These are phyloP conservation scores for Saprolegnia parasitica DNA, from an alignment of 352 stramenopile species.

Conservation along the genomic window DNA sequence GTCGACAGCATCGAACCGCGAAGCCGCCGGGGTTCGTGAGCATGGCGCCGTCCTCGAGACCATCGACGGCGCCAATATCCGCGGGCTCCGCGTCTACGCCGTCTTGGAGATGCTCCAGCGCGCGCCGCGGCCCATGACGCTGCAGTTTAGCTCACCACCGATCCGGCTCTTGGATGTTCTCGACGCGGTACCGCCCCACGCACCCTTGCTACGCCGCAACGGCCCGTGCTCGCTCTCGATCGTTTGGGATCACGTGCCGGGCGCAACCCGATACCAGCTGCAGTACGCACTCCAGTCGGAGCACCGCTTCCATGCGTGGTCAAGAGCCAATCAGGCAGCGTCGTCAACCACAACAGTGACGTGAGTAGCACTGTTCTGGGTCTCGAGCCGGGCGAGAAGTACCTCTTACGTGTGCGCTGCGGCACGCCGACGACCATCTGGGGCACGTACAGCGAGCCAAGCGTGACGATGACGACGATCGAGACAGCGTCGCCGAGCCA, in stretches of 20 bases:
- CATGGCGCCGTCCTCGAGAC: slow-evolving; percentile 66
- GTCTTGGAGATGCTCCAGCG: slow-evolving; percentile 78
- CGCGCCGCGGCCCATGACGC: slow-evolving; percentile 51
- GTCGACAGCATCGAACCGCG: slow-evolving; percentile 79
- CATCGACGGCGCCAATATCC: slow-evolving; percentile 67
- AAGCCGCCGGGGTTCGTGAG: slow-evolving; percentile 55
- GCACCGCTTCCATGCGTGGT: slow-evolving; percentile 60
- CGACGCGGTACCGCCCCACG: slow-evolving; percentile 48
- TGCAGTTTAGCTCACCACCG: slow-evolving; percentile 67
- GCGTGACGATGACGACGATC: slow-evolving; percentile 48
- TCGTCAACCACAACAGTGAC: slow-evolving; percentile 41
- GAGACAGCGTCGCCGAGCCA: slow-evolving; percentile 29
- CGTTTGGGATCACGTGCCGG: slow-evolving; percentile 48
- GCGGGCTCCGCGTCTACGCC: slow-evolving; percentile 52
- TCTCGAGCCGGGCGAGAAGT: slow-evolving; percentile 45
- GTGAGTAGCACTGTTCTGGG: slow-evolving; percentile 65
- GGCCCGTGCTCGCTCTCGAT: slow-evolving; percentile 57
- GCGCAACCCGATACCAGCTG: slow-evolving; percentile 45
- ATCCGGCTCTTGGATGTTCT: slow-evolving; percentile 46
- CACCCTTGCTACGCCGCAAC: slow-evolving; percentile 61
- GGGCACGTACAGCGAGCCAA: slow-evolving; percentile 65
- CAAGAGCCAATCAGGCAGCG: slow-evolving; percentile 42
- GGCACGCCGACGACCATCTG: slow-evolving; percentile 49
- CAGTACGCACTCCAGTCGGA: slow-evolving; percentile 61
- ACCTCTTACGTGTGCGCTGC: slow-evolving; percentile 65